Evolutionary conservation across 1,284 basidiomycete genomes (phyloP).

Genomic region (Inonotus obliquus): DNA sequence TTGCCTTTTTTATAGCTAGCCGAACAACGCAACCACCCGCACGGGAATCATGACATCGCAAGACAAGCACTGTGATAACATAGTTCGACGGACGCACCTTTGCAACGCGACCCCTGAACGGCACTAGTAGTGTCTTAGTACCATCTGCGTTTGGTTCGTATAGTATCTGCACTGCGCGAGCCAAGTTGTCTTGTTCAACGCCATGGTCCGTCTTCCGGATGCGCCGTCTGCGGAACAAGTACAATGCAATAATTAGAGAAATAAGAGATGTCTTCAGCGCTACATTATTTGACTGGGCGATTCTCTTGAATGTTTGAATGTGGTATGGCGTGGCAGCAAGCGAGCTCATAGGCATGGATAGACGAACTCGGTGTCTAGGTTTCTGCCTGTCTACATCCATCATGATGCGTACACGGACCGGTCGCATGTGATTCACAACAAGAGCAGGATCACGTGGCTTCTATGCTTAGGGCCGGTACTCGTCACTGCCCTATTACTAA

Average conservation of each 20-base stretch:
- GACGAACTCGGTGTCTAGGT: background rate
- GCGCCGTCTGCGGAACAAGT: conserved; percentile 16
- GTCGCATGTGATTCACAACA: no score
- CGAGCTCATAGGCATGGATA: background rate
- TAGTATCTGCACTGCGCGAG: conserved; percentile 48
- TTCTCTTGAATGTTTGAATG: background rate
- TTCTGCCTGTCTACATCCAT: background rate
- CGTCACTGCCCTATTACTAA: no score
- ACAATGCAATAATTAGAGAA: conserved; percentile 11
- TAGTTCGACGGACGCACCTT: conserved; percentile 38
- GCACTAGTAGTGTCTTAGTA: conserved; percentile 61
- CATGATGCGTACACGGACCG: background rate
- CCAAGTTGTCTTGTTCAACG: conserved; percentile 38
- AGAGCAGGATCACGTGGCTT: no score
- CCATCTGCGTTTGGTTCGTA: conserved; percentile 54
- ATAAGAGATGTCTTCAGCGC: conserved; percentile 10
- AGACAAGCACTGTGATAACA: background rate
- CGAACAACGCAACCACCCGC: no score
- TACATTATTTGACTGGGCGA: background rate
- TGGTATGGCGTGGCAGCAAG: background rate
- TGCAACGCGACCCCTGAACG: conserved; percentile 56
- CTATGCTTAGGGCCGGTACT: no score
- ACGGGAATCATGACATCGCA: background rate
- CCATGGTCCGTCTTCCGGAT: background rate
- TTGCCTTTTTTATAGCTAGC: no score